Percentiles rank a stretch among this genome's conserved stretches.
Conservation (phyloP, 2,329 filamentous ascomycete genomes). For the Xylariaceae sp. region DNA sequence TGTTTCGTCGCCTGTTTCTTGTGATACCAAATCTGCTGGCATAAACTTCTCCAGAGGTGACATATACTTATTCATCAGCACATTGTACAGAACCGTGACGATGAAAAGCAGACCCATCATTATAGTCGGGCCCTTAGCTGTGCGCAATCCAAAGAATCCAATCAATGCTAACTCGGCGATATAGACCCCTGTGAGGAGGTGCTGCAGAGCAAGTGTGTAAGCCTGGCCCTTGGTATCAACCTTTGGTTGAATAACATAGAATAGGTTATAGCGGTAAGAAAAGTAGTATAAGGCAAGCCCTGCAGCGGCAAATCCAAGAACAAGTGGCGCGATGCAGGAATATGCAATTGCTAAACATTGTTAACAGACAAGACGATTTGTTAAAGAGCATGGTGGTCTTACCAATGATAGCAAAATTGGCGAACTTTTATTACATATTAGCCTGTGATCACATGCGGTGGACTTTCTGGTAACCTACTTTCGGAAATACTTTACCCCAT, state of each 20-base stretch:
- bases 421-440: slow-evolving; percentile 34
- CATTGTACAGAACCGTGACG: slow-evolving; percentile 66
- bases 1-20: slow-evolving; percentile 31
- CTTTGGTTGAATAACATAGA: slow-evolving; percentile 72
- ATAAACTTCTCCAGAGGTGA: slow-evolving; percentile 39
- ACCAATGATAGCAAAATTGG: slow-evolving; percentile 44
- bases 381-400: background rate
- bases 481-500: slow-evolving; percentile 73
- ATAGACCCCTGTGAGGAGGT: slow-evolving; percentile 74
- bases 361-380: background rate
- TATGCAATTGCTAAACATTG: slow-evolving; percentile 63
- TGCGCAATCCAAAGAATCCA: slow-evolving; percentile 69
- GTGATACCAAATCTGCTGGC: slow-evolving; percentile 32
- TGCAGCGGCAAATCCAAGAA: slow-evolving; percentile 72
- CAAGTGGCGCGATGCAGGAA: slow-evolving; percentile 74
- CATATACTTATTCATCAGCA: slow-evolving; percentile 45
- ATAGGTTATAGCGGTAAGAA: slow-evolving; percentile 76
- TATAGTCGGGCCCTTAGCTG: slow-evolving; percentile 63
- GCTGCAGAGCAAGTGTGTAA: slow-evolving; percentile 74
- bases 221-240: slow-evolving; percentile 77
- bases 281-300: slow-evolving; percentile 75
- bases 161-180: slow-evolving; percentile 71
- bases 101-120: slow-evolving; percentile 67
- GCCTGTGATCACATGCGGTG: background rate
- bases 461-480: slow-evolving; percentile 37